These are phyloP conservation scores for Parasarocladium wereldwijsianum DNA, from an alignment of 2,329 filamentous ascomycete genomes.

Conservation along the genomic window DNA sequence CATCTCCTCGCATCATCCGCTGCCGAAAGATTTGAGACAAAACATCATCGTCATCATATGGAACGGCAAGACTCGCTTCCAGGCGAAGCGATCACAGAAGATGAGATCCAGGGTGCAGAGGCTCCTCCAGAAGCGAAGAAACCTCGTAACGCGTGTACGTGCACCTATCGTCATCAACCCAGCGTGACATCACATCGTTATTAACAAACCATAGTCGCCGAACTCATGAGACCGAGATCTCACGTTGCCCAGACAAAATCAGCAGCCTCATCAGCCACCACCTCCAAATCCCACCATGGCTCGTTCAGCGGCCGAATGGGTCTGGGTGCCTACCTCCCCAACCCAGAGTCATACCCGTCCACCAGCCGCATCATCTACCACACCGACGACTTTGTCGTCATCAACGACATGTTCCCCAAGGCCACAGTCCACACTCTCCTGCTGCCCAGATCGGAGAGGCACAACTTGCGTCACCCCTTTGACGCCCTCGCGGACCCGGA, in stretches of 20 bases:
- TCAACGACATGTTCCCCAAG: conserved; percentile 80
- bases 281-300: conserved; percentile 9
- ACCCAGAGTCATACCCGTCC: conserved; percentile 46
- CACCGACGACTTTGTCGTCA: conserved; percentile 54
- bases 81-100: conserved; percentile 25
- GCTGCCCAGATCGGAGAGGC: conserved; percentile 54
- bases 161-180: conserved; percentile 6
- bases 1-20: no score
- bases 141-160: conserved; percentile 27
- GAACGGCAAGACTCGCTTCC: conserved; percentile 10
- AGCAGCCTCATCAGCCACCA: conserved; percentile 8
- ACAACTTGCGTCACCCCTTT: conserved; percentile 57
- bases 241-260: conserved; percentile 22
- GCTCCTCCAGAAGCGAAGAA: conserved; percentile 9
- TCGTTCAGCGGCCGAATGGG: conserved; percentile 40
- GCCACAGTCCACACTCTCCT: conserved; percentile 72
- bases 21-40: neutral
- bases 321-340: conserved; percentile 50
- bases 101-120: conserved; percentile 24
- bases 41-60: neutral
- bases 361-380: conserved; percentile 51
- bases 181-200: neutral
- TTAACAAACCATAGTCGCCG: conserved; percentile 13
- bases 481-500: conserved; percentile 55
- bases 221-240: conserved; percentile 24